Conservation (phyloP, 176 grass and related monocot genomes). For the Tillandsia leiboldiana region DNA sequence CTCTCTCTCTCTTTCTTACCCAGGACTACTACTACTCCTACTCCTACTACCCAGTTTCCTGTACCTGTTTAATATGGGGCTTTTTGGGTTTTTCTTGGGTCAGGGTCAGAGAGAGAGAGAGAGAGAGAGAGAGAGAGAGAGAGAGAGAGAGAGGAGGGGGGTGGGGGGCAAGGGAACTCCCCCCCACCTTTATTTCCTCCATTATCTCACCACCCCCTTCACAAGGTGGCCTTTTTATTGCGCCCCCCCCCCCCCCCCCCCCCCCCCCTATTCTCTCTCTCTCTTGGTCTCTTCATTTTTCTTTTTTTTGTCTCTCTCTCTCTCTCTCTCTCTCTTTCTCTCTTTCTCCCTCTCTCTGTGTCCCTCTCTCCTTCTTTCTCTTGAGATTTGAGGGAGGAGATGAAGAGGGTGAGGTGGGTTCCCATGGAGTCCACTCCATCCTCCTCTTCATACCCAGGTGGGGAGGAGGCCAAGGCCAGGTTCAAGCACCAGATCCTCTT, state of each 20-base stretch:
- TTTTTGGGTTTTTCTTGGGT: constrained; percentile 41
- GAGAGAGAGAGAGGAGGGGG: neutral
- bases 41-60: constrained; percentile 22
- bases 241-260: neutral
- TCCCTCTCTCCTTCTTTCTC: too few relatives aligned
- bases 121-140: constrained; percentile 19
- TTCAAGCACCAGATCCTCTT: constrained; percentile 22
- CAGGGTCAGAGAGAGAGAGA: too few relatives aligned
- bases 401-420: constrained; percentile 23
- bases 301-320: too few relatives aligned
- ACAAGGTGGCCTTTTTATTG: constrained; percentile 16
- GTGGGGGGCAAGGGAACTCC: constrained; percentile 2
- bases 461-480: constrained; percentile 16
- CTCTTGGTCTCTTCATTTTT: too few relatives aligned
- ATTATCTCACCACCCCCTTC: neutral
- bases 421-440: constrained; percentile 20
- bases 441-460: constrained; percentile 15
- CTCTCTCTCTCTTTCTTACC: constrained; percentile 29
- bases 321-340: too few relatives aligned
- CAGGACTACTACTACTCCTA: constrained; percentile 17
- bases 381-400: constrained; percentile 12
- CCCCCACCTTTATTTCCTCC: constrained; percentile 1
- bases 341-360: too few relatives aligned
- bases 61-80: constrained; percentile 42
- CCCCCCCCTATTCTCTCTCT: neutral